Conservation (phyloP, 2,329 filamentous ascomycete species). For the Cryoendolithus antarcticus region DNA sequence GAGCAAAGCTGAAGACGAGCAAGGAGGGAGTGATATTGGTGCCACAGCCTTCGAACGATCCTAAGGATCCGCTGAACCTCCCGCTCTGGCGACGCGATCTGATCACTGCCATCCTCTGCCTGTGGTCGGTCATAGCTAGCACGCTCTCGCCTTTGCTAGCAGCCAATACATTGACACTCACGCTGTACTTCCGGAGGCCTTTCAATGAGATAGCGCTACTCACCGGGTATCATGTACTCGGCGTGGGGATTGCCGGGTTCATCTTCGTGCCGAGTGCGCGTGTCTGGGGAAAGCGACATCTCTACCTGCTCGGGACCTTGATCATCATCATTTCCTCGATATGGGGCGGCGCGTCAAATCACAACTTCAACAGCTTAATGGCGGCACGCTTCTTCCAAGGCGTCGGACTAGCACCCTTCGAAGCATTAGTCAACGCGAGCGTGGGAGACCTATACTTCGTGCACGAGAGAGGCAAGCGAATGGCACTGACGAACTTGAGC, state of each 20-base stretch:
- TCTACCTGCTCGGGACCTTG: conserved; percentile 66
- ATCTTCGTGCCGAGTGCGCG: conserved; percentile 78
- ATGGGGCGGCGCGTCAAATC: conserved; percentile 62
- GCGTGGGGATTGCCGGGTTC: conserved; percentile 67
- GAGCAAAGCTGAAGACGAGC: conserved; percentile 15
- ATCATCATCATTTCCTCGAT: conserved; percentile 61
- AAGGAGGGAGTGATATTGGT: conserved; percentile 50
- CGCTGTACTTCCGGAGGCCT: conserved; percentile 48
- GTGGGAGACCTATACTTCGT: conserved; percentile 88
- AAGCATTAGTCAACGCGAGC: conserved; percentile 76
- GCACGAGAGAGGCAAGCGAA: conserved; percentile 60
- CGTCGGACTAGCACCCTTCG: conserved; percentile 75
- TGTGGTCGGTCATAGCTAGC: conserved; percentile 71
- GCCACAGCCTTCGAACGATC: conserved; percentile 82
- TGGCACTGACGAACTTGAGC: conserved; percentile 68
- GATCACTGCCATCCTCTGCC: conserved; percentile 65
- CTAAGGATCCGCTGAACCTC: conserved; percentile 62
- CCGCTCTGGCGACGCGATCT: conserved; percentile 73
- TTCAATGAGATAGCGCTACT: conserved; percentile 71
- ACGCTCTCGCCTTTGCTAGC: conserved; percentile 78
- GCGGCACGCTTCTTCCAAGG: conserved; percentile 78
- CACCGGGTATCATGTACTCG: conserved; percentile 78
- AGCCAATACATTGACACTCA: conserved; percentile 71
- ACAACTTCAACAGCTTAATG: conserved; percentile 58
- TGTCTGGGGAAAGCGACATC: conserved; percentile 85